A percentile compares a stretch with the other conserved stretches of the same genome.
Evolutionary conservation across 192 early-diverging fungal species (phyloP).

Genomic region (Spinellus fusiger): DNA sequence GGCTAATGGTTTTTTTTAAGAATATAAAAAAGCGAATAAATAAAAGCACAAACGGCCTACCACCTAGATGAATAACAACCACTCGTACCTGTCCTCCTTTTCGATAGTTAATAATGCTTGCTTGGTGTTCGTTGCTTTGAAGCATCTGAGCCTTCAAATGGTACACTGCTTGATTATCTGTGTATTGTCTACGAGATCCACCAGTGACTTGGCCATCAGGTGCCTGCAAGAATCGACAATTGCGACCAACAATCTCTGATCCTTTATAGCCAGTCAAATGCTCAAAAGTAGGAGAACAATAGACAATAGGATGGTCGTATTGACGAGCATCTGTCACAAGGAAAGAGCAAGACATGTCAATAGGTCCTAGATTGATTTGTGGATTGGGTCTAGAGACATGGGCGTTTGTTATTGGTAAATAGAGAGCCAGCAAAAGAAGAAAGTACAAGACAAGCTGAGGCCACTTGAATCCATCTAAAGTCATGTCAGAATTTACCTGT

Average conservation of each 20-base stretch:
- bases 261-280: conserved; percentile 45
- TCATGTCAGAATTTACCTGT: conserved; percentile 14
- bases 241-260: conserved; percentile 33
- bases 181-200: conserved; percentile 40
- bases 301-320: conserved; percentile 52
- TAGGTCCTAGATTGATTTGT: conserved; percentile 50
- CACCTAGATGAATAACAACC: neutral
- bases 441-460: neutral
- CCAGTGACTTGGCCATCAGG: conserved; percentile 42
- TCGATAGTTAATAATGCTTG: conserved; percentile 56
- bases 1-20: conserved; percentile 21
- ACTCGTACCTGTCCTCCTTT: conserved; percentile 40
- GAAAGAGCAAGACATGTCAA: conserved; percentile 53
- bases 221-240: conserved; percentile 39
- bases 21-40: neutral
- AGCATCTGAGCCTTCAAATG: conserved; percentile 40
- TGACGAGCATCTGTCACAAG: conserved; percentile 37
- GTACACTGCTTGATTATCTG: conserved; percentile 46
- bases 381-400: conserved; percentile 43
- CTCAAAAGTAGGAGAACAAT: conserved; percentile 52
- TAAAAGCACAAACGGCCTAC: too few relatives aligned
- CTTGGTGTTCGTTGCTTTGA: conserved; percentile 49
- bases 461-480: too few relatives aligned
- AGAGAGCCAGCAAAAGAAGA: neutral
- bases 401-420: neutral